Base-by-base conservation (phyloP, 805 yeast species). In the Candida cerambycidarum region DNA sequence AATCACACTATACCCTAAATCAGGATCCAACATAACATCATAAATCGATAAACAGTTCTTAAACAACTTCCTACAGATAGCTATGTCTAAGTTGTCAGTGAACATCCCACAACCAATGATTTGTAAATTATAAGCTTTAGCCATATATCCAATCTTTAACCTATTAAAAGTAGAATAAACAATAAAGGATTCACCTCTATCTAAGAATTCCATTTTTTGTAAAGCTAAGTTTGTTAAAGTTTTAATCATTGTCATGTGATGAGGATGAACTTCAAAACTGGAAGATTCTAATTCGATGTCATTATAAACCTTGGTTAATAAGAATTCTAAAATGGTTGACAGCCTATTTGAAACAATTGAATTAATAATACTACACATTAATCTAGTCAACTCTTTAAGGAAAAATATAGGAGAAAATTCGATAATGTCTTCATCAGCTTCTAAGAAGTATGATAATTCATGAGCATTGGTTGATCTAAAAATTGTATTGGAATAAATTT, bases 111-210 rank as follows among this genome's bases (percentile, higher is more conserved):
- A 73, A 5, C 80, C 74, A 6, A 86, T 70, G n/a, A 82, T 73
- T 56, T 84, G 83, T 25, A 85, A 62, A 16, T 78, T 76, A 41
- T 64, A 58, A 17, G 79, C 63, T 56, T 83, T 82, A n/a, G 83
- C 69, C 19, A 65, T 54, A 50, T 78, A 74, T 0, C 83, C 83
- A 17, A 75, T 58, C 30, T 65, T 67, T 37, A 80, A 61, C 32
- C 83, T 63, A 30, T 67, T 65, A 28, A 62, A 62, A 4, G 80
- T 73, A 0, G 79, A 75, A 45, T 80, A 64, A 19, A 75, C 80
- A 45, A 82, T 69, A 56, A 73, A 80, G 4, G 75, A 65, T 24
- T 77, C 77, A 23, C 85, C 85, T 24, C 76, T 67, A 49, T 83
- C 86, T 43, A 83, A 62, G 17, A 69, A 60, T 27, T 64, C 70